Conservation (phyloP, 495 filamentous ascomycete species). For the Clohesyomyces aquaticus region DNA sequence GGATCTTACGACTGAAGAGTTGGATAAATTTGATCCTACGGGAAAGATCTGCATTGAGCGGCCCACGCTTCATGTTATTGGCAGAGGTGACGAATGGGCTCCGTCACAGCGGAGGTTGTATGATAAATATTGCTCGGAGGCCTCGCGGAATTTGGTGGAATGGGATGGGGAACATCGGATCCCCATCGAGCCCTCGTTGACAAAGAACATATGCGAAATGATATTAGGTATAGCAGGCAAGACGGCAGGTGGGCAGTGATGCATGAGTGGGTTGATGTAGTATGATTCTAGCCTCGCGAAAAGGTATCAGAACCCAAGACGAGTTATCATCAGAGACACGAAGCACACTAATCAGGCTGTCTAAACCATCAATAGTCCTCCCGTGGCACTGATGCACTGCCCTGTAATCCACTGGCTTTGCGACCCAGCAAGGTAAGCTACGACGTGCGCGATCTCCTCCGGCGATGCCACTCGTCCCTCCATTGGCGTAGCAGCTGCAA, state of each 20-base stretch:
- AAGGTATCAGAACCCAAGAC: not conserved
- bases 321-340: not conserved
- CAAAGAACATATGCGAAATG: not conserved
- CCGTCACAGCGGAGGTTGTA: not conserved
- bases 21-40: not conserved
- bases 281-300: not conserved
- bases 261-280: not conserved
- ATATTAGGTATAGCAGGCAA: not conserved
- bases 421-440: not conserved
- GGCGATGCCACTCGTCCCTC: not conserved
- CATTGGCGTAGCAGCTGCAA: not conserved
- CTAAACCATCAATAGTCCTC: not conserved
- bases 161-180: not conserved
- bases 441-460: not conserved
- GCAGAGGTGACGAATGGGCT: not conserved
- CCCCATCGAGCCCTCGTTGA: not conserved
- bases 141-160: not conserved
- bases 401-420: not conserved
- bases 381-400: not conserved
- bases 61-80: not conserved
- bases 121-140: not conserved
- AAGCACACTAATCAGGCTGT: too few species aligned
- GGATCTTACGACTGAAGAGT: not conserved
- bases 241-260: not conserved
- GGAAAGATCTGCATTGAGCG: not conserved